Conservation (phyloP, 805 yeast species). For the Nakazawaea populi region DNA sequence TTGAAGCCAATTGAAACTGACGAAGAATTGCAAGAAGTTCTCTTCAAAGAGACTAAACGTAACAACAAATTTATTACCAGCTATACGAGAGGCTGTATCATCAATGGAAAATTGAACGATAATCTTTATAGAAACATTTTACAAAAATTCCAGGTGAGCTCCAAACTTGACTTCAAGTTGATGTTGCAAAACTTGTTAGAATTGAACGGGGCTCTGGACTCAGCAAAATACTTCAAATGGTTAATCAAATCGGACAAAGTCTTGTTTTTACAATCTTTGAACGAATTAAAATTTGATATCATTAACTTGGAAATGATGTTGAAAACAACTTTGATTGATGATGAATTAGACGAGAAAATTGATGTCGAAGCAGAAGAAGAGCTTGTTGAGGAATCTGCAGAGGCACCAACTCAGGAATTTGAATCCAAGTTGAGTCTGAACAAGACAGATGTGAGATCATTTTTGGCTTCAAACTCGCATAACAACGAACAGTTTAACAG, state of each 20-base stretch:
- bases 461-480: conserved; percentile 23
- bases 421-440: conserved; percentile 12
- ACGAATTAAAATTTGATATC: conserved; percentile 27
- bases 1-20: neutral
- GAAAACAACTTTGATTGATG: conserved; percentile 50
- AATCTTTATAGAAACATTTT: conserved; percentile 8
- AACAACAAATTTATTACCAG: conserved; percentile 21
- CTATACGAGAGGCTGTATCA: conserved; percentile 22
- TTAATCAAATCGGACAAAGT: conserved; percentile 31
- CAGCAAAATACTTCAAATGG: conserved; percentile 27
- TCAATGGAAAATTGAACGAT: conserved; percentile 11
- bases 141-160: conserved; percentile 13
- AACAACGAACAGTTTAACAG: conserved; percentile 34
- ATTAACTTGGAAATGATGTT: conserved; percentile 58
- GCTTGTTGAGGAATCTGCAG: conserved; percentile 19
- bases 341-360: conserved; percentile 13
- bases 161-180: conserved; percentile 16
- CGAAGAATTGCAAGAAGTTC: conserved; percentile 6
- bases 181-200: conserved; percentile 18
- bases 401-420: conserved; percentile 19
- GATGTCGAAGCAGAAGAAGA: conserved; percentile 19
- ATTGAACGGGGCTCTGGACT: conserved; percentile 9
- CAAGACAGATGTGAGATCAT: conserved; percentile 23
- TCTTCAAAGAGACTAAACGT: conserved; percentile 3
- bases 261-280: conserved; percentile 32